A percentile compares a stretch with the other conserved stretches of the same genome.
phyloP scores from a whole-genome alignment of 1,139 yeast genomes.

The Insectozyma bohioensis region DNA sequence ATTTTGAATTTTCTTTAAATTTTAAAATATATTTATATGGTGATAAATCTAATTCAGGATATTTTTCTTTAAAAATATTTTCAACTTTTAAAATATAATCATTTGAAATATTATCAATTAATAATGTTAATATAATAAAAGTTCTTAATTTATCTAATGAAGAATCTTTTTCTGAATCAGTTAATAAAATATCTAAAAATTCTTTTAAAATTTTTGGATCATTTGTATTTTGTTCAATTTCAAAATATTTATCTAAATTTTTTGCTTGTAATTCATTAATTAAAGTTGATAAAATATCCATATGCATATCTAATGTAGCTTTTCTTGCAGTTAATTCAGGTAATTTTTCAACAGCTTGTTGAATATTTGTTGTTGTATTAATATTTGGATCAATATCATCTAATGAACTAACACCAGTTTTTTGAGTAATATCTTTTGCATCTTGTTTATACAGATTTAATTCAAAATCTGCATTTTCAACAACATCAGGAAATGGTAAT shows the following conservation, averaged over 20 bases:
- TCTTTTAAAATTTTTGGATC: conserved; percentile 61
- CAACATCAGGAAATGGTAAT: conserved; percentile 96
- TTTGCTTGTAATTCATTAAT: conserved; percentile 82
- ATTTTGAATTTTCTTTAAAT: conserved; percentile 74
- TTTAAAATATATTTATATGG: conserved; percentile 74
- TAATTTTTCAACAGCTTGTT: conserved; percentile 85
- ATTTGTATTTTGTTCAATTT: conserved; percentile 77
- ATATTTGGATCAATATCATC: conserved; percentile 71
- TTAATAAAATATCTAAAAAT: conserved; percentile 55
- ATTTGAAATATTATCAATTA: conserved; percentile 60
- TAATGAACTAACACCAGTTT: conserved; percentile 70
- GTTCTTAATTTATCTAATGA: conserved; percentile 83
- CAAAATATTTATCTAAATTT: conserved; percentile 85
- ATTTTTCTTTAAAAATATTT: conserved; percentile 51
- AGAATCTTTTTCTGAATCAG: conserved; percentile 54
- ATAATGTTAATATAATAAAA: conserved; percentile 66
- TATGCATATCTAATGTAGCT: conserved; percentile 89
- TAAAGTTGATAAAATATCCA: conserved; percentile 88
- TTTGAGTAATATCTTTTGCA: conserved; percentile 80
- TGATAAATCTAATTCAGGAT: conserved; percentile 58
- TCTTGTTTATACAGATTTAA: conserved; percentile 78
- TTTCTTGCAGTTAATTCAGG: conserved; percentile 92
- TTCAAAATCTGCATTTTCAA: conserved; percentile 88
- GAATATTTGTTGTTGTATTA: conserved; percentile 70
- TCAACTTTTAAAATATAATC: conserved; percentile 70